These are phyloP conservation scores for Jaminaea rosea DNA, from an alignment of 1,284 basidiomycete genomes.

Conservation along the genomic window DNA sequence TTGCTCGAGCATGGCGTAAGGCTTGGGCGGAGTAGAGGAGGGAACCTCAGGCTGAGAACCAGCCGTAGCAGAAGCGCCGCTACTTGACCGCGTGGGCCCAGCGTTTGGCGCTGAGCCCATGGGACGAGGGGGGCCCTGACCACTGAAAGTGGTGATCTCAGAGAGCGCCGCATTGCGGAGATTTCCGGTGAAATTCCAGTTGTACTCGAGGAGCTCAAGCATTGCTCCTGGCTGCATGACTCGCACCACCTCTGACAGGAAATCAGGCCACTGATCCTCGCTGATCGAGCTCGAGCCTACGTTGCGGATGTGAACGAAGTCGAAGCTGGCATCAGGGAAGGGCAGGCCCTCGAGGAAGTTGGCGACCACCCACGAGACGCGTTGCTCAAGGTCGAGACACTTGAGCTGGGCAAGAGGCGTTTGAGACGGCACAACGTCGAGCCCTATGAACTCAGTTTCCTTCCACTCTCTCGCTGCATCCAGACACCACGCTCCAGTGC, in stretches of 20 bases:
- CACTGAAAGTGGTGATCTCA: background rate
- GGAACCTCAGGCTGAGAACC: too few species aligned
- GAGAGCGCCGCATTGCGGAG: constrained; percentile 3
- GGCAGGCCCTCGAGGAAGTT: constrained; percentile 31
- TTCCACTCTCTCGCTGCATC: constrained; percentile 28
- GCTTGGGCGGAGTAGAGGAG: background rate
- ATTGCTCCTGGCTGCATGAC: constrained; percentile 25
- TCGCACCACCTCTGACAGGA: constrained; percentile 18
- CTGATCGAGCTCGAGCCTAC: constrained; percentile 14
- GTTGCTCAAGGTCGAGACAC: constrained; percentile 19
- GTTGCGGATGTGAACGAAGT: constrained; percentile 30
- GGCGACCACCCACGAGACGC: constrained; percentile 34
- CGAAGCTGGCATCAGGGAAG: constrained; percentile 33
- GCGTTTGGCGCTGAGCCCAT: too few species aligned
- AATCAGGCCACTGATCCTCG: constrained; percentile 24
- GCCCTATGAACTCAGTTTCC: constrained; percentile 28
- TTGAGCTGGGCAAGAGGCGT: constrained; percentile 13
- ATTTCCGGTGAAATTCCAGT: constrained; percentile 22
- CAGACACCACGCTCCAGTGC: constrained; percentile 24
- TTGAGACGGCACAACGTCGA: constrained; percentile 32
- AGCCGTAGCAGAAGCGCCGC: too few species aligned
- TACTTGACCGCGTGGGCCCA: too few species aligned
- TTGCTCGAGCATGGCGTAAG: constrained; percentile 19
- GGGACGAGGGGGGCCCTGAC: too few species aligned
- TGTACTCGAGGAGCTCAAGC: constrained; percentile 25